A percentile compares a stretch with the other conserved stretches of the same genome.
phyloP scores from a whole-genome alignment of 495 filamentous ascomycete genomes.

The Entonaema liquescens region DNA sequence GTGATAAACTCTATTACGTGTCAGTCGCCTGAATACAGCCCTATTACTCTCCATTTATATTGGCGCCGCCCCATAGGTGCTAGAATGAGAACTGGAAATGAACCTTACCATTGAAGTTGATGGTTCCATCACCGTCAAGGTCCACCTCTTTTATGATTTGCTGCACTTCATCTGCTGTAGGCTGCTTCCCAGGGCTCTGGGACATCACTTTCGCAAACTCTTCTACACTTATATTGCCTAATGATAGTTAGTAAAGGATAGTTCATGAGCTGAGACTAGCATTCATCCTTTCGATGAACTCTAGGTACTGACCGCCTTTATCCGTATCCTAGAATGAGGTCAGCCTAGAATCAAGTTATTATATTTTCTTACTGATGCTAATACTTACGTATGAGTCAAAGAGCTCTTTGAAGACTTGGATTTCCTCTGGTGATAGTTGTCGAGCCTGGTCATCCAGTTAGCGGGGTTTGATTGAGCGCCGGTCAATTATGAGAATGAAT shows the following conservation, averaged over 20 bases:
- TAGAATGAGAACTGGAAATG: not conserved
- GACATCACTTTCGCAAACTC: conserved; percentile 52
- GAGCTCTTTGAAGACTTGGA: conserved; percentile 48
- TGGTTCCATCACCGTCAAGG: conserved; percentile 49
- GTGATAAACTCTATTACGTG: conserved; percentile 46
- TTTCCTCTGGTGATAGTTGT: conserved; percentile 45
- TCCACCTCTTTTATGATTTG: conserved; percentile 51
- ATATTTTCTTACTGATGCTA: not conserved
- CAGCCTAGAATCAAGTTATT: not conserved
- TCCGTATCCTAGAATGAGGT: conserved; percentile 42
- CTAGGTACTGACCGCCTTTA: conserved; percentile 44
- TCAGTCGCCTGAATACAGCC: not conserved
- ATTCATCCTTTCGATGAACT: not conserved
- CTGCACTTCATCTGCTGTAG: conserved; percentile 42
- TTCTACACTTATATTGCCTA: conserved; percentile 48
- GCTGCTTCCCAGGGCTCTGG: conserved; percentile 44
- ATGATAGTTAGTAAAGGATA: conserved; percentile 10
- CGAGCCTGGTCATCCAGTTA: conserved; percentile 42
- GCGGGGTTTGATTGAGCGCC: not conserved
- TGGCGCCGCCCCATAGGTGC: not conserved
- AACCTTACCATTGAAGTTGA: conserved; percentile 49
- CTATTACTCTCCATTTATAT: not conserved
- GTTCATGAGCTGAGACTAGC: not conserved
- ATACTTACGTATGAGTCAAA: conserved; percentile 50
- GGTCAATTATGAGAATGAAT: not conserved